Evolutionary conservation across 2,329 filamentous ascomycete genomes (phyloP), one percentile per base, ranked within the genome.

Genomic region (Calonectria henricotiae): DNA sequence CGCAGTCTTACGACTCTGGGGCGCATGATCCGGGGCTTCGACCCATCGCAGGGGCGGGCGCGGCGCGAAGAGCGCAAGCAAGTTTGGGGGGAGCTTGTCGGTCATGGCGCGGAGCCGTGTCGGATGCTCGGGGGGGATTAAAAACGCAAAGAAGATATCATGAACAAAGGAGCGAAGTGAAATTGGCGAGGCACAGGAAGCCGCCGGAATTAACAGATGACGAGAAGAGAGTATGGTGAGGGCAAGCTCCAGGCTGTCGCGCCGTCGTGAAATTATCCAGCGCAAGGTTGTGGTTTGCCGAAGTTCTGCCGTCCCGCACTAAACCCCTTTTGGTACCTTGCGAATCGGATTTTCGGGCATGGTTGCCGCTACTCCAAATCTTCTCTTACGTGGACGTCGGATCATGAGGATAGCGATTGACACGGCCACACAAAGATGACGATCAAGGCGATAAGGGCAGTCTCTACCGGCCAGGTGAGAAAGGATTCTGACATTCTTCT

Each of bases 31-130:
- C 77, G 89, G 87, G 7, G 95, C 94, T 71, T 93, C 92, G 71
- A 98, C 91, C 89, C 94, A 98, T 83, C 95, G 93, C 81, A 98
- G 86, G 70, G 96, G 93, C 77, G 96, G 96, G 70, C 96, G 94
- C 81, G 96, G 94, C 84, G 96, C 94, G 86, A 99, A 99, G 76
- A 98, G 94, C 84, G 94, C 93, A 78, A 98, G 89, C 70, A 98
- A 89, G 81, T 97, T 96, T 67, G 93, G 94, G 69, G 96, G 96
- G 23, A 99, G 92, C 85, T 97, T 96, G 88, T 98, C 96, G 62
- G 96, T 98, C 96, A 98, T 99, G 72, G 64, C 54, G 77, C 86
- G 65, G 72, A 62, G 68, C 73, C 27, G 35, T 25, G 64, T 44
- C 54, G 70, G 51, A 46, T 35, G 47, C 27, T 35, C 23, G 17